A percentile compares a stretch with the other conserved stretches of the same genome.
Conservation (phyloP, 257 asterid species). For the Lithospermum erythrorhizon region DNA sequence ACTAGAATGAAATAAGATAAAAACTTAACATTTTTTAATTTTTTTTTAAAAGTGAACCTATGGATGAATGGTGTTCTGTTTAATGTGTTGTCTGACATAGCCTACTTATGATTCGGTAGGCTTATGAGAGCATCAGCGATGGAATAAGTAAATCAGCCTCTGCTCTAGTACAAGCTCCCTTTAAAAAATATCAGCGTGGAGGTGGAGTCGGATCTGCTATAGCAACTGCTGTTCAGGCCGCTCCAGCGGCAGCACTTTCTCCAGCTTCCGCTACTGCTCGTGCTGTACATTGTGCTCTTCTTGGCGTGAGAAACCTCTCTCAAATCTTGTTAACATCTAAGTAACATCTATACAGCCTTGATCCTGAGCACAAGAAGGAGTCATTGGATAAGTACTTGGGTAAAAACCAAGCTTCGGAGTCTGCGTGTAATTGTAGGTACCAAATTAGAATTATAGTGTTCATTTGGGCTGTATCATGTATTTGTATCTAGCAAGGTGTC, state of each 20-base stretch:
- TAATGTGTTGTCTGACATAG: neutral
- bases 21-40: neutral
- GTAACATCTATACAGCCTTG: conserved; percentile 55
- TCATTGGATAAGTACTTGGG: conserved; percentile 84
- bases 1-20: too few species aligned
- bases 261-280: conserved; percentile 90
- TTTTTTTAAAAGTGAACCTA: neutral
- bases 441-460: neutral
- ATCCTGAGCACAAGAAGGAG: conserved; percentile 85
- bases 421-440: conserved; percentile 30
- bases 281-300: conserved; percentile 78
- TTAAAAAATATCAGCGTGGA: conserved; percentile 71
- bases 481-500: neutral
- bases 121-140: conserved; percentile 77
- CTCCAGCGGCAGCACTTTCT: conserved; percentile 95
- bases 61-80: neutral
- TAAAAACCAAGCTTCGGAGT: conserved; percentile 39
- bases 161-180: conserved; percentile 65
- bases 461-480: neutral
- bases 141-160: conserved; percentile 87
- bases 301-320: conserved; percentile 89
- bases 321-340: neutral
- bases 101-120: conserved; percentile 36
- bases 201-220: conserved; percentile 78
- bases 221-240: conserved; percentile 70